A percentile compares a stretch with the other conserved stretches of the same genome.
Conservation (phyloP, 495 filamentous ascomycete species). For the Podospora fimiseda region DNA sequence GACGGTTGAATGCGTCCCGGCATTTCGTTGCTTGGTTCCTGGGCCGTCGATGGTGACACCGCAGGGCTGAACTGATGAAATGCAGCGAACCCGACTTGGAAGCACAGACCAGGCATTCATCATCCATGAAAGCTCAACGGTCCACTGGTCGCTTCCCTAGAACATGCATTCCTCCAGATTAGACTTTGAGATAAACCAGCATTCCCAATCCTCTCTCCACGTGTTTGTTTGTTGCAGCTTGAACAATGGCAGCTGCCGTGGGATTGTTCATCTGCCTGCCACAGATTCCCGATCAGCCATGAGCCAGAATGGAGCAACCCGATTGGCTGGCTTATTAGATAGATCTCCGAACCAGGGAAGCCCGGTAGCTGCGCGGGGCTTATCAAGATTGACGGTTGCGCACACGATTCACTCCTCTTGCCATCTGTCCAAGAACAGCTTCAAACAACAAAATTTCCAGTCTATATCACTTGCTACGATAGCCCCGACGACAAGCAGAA, state of each 20-base stretch:
- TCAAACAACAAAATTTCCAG: too few relatives aligned
- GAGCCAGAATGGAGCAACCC: constrained; percentile 2
- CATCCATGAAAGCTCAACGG: too few relatives aligned
- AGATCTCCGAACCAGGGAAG: neutral
- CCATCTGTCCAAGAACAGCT: too few relatives aligned
- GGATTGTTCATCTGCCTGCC: constrained; percentile 6
- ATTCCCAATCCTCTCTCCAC: neutral
- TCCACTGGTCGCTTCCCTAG: too few relatives aligned
- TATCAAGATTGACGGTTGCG: constrained; percentile 7
- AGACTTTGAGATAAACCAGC: neutral
- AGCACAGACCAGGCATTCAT: too few relatives aligned
- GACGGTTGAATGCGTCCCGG: neutral
- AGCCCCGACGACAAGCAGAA: too few relatives aligned
- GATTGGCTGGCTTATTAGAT: constrained; percentile 11
- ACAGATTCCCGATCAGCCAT: constrained; percentile 10
- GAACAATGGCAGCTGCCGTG: neutral
- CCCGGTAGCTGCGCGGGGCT: constrained; percentile 9
- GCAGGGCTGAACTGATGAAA: constrained; percentile 1
- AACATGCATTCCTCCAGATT: neutral
- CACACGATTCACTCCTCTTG: neutral
- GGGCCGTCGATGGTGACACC: constrained; percentile 1
- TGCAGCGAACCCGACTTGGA: neutral
- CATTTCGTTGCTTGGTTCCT: neutral
- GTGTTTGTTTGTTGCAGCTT: neutral
- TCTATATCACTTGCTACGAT: too few relatives aligned